Evolutionary conservation across 1,284 basidiomycete genomes (phyloP), one percentile per base, ranked within the genome.

Genomic region (Bondarzewia mesenterica): DNA sequence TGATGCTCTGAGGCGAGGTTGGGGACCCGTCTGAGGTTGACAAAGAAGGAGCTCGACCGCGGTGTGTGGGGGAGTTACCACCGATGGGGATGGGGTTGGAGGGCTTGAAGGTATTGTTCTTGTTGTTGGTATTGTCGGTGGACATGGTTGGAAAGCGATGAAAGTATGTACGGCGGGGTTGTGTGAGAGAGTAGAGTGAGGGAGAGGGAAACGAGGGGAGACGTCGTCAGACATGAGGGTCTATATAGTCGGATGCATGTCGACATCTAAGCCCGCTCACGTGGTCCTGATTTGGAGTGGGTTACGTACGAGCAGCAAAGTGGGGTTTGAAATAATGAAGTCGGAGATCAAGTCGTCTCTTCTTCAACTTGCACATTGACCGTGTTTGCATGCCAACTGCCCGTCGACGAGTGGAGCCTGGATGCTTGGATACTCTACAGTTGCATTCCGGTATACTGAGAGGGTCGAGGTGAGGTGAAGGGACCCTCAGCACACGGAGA

Each of bases 41-140:
- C 27, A 64, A 60, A 1, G 80, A 80, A 2, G 62, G 61, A 15
- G 62, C 60, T 51, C 59, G 59, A 40, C 73, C 70, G 46, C 66
- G 60, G 43, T 62, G n/a, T n/a, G n/a, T 64, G 12, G 58, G 60
- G 0, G 58, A 44, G 49, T 46, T 37, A 42, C 68, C 63, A 44
- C 66, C 63, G 58, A 85, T 85, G 52, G 81, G 74, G 58, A 85
- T 89, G 50, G 84, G 85, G 45, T 73, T 69, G 20, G 83, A 78
- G 63, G 70, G 81, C n/a, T 54, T 54, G 49, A 55, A 45, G 50
- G 53, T 55, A 47, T 54, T 39, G 45, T 5, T n/a, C 22, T 29
- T 54, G 42, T 48, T 55, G 21, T 15, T 7, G 20, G 38, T 39
- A 6, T 49, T 46, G 38, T 49, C 20, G n/a, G 46, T 43, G 32